Evolutionary conservation across 768 basidiomycete species (phyloP).

Genomic region (Xerocomus potaroensis): DNA sequence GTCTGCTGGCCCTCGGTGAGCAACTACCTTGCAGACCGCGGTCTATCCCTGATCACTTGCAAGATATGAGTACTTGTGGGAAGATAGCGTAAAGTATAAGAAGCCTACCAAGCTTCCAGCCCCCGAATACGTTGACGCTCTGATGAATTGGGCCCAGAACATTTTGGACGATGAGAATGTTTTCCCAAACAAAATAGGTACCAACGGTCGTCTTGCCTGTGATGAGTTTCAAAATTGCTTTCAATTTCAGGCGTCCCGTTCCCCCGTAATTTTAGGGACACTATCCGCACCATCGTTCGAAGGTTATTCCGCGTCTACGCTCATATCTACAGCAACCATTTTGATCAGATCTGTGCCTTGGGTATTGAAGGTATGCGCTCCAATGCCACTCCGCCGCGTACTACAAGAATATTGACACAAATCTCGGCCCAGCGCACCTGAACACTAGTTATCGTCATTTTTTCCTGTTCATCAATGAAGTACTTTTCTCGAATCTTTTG

Average conservation of each 20-base stretch:
- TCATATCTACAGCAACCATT: slow-evolving; percentile 98
- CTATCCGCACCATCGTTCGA: slow-evolving; percentile 86
- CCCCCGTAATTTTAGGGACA: slow-evolving; percentile 84
- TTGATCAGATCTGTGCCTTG: slow-evolving; percentile 96
- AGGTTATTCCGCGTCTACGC: slow-evolving; percentile 96
- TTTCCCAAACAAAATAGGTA: slow-evolving; percentile 96
- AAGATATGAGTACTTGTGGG: slow-evolving; percentile 95
- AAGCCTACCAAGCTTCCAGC: slow-evolving; percentile 91
- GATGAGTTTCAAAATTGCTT: slow-evolving; percentile 3
- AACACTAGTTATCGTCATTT: slow-evolving; percentile 99
- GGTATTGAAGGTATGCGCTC: slow-evolving; percentile 89
- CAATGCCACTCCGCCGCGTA: not conserved
- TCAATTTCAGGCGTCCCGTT: slow-evolving; percentile 72
- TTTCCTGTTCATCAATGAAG: slow-evolving; percentile 95
- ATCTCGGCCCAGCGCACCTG: slow-evolving; percentile 67
- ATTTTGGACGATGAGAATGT: slow-evolving; percentile 87
- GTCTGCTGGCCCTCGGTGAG: slow-evolving; percentile 91
- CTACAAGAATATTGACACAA: not conserved
- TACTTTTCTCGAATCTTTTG: slow-evolving; percentile 31
- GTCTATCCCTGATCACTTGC: slow-evolving; percentile 4
- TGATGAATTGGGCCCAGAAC: slow-evolving; percentile 98
- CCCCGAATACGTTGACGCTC: slow-evolving; percentile 92
- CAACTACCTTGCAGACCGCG: not conserved
- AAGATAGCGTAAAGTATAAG: slow-evolving; percentile 84
- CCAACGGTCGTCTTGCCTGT: slow-evolving; percentile 8